Percentiles rank a stretch among this genome's conserved stretches.
Conservation (phyloP, 192 early-diverging fungal species). For the Gamsiella multidivaricata region DNA sequence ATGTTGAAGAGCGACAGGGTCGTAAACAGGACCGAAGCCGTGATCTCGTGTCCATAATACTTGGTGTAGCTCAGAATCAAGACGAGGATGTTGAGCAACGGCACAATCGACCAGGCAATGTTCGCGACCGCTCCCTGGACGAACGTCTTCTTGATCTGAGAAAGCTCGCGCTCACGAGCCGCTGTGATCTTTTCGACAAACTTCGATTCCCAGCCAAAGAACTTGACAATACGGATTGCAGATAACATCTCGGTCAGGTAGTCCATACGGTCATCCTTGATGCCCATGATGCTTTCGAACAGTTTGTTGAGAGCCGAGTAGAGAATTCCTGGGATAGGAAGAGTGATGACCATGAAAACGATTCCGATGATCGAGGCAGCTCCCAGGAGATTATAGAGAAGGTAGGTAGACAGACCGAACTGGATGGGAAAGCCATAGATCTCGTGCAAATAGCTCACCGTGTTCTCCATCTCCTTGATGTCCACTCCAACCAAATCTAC, state of each 20-base stretch:
- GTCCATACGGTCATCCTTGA: conserved; percentile 83
- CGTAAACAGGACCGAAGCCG: conserved; percentile 64
- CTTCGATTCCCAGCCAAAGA: conserved; percentile 86
- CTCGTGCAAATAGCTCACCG: conserved; percentile 41
- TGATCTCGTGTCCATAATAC: conserved; percentile 63
- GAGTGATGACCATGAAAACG: conserved; percentile 68
- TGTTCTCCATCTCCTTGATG: conserved; percentile 31
- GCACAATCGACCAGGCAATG: conserved; percentile 64
- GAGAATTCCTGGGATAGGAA: conserved; percentile 65
- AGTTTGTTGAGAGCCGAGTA: conserved; percentile 55
- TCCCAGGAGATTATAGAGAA: conserved; percentile 81
- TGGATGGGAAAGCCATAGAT: conserved; percentile 71
- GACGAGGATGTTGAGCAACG: conserved; percentile 69
- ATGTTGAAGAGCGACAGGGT: conserved; percentile 77
- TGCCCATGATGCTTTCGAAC: conserved; percentile 63
- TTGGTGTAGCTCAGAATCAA: conserved; percentile 69
- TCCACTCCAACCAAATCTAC: conserved; percentile 49
- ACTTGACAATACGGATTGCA: conserved; percentile 93
- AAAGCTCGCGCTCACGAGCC: conserved; percentile 70
- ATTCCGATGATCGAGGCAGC: conserved; percentile 82
- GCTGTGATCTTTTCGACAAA: conserved; percentile 78
- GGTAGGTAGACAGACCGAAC: conserved; percentile 68
- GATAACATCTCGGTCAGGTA: conserved; percentile 78
- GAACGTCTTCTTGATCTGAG: conserved; percentile 56
- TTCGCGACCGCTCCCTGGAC: conserved; percentile 62